These are phyloP conservation scores for Apiotrichum akiyoshidainum DNA, from an alignment of 1,284 basidiomycete genomes.

Conservation along the genomic window DNA sequence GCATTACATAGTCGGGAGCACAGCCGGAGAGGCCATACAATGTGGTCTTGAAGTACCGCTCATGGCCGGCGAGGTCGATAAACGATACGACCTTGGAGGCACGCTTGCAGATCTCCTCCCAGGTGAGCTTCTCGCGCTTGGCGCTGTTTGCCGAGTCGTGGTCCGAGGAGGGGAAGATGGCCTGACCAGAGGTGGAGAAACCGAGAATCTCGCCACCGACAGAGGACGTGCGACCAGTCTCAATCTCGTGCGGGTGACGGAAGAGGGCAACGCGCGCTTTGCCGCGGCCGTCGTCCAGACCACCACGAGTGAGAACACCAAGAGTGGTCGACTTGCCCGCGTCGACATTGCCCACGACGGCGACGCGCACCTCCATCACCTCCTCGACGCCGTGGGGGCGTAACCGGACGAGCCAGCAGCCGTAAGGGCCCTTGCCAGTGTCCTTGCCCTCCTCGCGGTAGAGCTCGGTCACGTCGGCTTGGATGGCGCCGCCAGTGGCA, in stretches of 20 bases:
- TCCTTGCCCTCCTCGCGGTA: constrained; percentile 25
- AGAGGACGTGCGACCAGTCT: constrained; percentile 89
- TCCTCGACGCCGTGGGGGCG: constrained; percentile 48
- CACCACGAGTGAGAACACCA: constrained; percentile 64
- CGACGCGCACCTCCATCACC: constrained; percentile 80
- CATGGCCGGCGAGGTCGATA: constrained; percentile 88
- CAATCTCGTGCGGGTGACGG: constrained; percentile 95
- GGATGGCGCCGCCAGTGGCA: constrained; percentile 25
- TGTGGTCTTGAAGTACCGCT: constrained; percentile 78
- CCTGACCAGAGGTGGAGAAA: constrained; percentile 67
- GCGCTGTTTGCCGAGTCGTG: constrained; percentile 54
- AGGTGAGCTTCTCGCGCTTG: constrained; percentile 79
- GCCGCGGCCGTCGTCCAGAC: constrained; percentile 90
- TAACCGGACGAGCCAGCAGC: constrained; percentile 45
- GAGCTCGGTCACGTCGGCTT: constrained; percentile 43
- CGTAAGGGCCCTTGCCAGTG: constrained; percentile 19
- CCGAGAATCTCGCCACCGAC: constrained; percentile 97
- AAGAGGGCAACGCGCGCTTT: constrained; percentile 88
- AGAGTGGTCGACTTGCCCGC: constrained; percentile 91
- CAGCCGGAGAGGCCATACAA: constrained; percentile 92
- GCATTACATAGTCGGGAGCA: constrained; percentile 88
- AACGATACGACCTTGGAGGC: constrained; percentile 93
- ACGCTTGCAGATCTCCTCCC: constrained; percentile 92
- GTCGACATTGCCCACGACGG: constrained; percentile 84
- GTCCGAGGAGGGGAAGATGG: constrained; percentile 66